Evolutionary conservation across 441 rosid genomes (phyloP).

Genomic region (Melastoma candidum): DNA sequence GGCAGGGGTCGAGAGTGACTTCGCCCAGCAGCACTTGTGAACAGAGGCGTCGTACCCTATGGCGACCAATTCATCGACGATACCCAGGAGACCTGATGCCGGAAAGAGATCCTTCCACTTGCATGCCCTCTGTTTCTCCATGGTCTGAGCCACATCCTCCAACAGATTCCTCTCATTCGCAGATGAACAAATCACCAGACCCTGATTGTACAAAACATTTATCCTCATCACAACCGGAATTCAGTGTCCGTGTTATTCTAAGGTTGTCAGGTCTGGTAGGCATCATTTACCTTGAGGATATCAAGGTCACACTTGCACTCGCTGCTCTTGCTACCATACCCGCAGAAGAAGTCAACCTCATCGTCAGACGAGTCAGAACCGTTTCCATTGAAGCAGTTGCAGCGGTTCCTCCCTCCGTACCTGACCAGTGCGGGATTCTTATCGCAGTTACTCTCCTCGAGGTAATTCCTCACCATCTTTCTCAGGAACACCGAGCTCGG

Average conservation of each 20-base stretch:
- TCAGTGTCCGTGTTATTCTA: neutral
- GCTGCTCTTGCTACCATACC: constrained; percentile 19
- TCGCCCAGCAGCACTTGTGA: constrained; percentile 83
- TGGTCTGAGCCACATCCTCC: constrained; percentile 50
- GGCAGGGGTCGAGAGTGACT: constrained; percentile 47
- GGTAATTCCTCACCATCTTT: constrained; percentile 70
- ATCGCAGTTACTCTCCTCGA: constrained; percentile 51
- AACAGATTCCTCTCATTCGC: constrained; percentile 48
- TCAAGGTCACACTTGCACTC: constrained; percentile 39
- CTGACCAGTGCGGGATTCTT: constrained; percentile 27
- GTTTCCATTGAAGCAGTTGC: constrained; percentile 53
- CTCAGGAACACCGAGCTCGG: constrained; percentile 80
- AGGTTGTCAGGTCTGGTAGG: neutral
- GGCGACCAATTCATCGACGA: constrained; percentile 40
- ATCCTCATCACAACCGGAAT: neutral
- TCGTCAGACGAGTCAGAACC: constrained; percentile 52
- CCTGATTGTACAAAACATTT: constrained; percentile 24
- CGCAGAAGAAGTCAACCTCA: constrained; percentile 32
- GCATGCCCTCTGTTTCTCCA: constrained; percentile 49
- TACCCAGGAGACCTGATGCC: constrained; percentile 27
- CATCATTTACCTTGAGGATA: constrained; percentile 43
- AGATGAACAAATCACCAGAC: constrained; percentile 47
- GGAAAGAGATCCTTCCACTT: constrained; percentile 40
- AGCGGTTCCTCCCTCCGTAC: constrained; percentile 39
- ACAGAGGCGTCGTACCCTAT: constrained; percentile 65